These are phyloP conservation scores for Trichoderma koningiopsis DNA, from an alignment of 2,329 filamentous ascomycete genomes.

Conservation along the genomic window DNA sequence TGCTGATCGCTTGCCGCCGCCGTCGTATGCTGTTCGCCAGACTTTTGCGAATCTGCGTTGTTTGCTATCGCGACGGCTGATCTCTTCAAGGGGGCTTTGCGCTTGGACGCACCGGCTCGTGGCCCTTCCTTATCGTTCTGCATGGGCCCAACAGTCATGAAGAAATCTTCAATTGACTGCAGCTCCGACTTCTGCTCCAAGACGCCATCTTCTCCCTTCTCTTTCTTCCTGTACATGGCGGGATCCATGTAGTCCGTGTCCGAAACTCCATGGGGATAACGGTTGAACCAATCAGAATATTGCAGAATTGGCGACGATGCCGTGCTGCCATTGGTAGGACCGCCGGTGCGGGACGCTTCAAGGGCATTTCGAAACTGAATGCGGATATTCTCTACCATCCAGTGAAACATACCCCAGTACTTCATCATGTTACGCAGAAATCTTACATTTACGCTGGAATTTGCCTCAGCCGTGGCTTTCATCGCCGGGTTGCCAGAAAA, in stretches of 20 bases:
- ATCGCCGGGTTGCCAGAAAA: slow-evolving; percentile 80
- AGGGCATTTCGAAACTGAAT: slow-evolving; percentile 84
- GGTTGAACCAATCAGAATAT: slow-evolving; percentile 96
- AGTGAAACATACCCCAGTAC: slow-evolving; percentile 98
- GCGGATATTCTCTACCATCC: slow-evolving; percentile 89
- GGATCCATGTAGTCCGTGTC: slow-evolving; percentile 82
- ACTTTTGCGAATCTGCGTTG: slow-evolving; percentile 17
- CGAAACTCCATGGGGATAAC: slow-evolving; percentile 89
- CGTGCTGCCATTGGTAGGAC: slow-evolving; percentile 50
- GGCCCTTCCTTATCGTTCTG: slow-evolving; percentile 45
- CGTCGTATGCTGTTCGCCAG: not conserved
- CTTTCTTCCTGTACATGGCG: slow-evolving; percentile 65
- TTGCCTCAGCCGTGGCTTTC: slow-evolving; percentile 77
- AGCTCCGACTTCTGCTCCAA: slow-evolving; percentile 85
- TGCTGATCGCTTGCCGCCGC: not conserved
- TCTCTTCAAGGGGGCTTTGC: slow-evolving; percentile 45
- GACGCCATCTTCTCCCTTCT: slow-evolving; percentile 82
- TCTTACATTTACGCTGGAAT: slow-evolving; percentile 83
- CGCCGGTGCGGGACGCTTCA: slow-evolving; percentile 73
- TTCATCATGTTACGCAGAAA: slow-evolving; percentile 95
- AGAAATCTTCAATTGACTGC: slow-evolving; percentile 94
- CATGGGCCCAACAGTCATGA: slow-evolving; percentile 74
- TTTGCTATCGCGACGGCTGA: slow-evolving; percentile 27
- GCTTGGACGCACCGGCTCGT: slow-evolving; percentile 36
- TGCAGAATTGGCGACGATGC: slow-evolving; percentile 73